Evolutionary conservation across 108 stramenopile genomes (phyloP).

Genomic region (Skeletonema potamos): DNA sequence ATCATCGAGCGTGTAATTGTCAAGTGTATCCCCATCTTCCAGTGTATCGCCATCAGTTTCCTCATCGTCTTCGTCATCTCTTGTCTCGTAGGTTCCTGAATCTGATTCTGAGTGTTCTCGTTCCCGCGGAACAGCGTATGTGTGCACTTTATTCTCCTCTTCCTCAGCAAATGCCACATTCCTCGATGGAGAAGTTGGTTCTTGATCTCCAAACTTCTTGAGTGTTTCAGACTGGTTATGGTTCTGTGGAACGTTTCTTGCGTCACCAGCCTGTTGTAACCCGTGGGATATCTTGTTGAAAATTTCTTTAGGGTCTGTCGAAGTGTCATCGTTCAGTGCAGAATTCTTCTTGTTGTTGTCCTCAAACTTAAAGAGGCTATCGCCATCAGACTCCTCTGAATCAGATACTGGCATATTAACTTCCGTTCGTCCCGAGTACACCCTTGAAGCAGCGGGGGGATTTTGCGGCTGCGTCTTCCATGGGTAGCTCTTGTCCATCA

Average conservation of each 20-base stretch:
- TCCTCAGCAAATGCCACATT: slow-evolving; percentile 28
- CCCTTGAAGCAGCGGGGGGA: not conserved
- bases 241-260: slow-evolving; percentile 4
- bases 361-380: slow-evolving; percentile 29
- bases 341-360: not conserved
- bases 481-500: slow-evolving; percentile 9
- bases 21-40: not conserved
- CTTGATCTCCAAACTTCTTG: not conserved
- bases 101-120: not conserved
- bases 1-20: not conserved
- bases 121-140: slow-evolving; percentile 12
- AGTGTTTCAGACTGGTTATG: too few relatives aligned
- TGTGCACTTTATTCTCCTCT: slow-evolving; percentile 33
- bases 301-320: slow-evolving; percentile 24
- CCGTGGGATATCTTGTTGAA: slow-evolving; percentile 32
- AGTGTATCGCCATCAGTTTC: slow-evolving; percentile 11
- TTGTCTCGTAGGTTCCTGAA: not conserved
- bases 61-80: slow-evolving; percentile 9
- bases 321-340: not conserved
- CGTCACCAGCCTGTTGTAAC: slow-evolving; percentile 29
- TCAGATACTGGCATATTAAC: not conserved
- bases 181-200: not conserved
- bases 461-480: slow-evolving; percentile 2
- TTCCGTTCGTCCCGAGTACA: not conserved
- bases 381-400: slow-evolving; percentile 16